Evolutionary conservation across 768 basidiomycete genomes (phyloP), one percentile per base, ranked within the genome.

Genomic region (Holtermannia corniformis): DNA sequence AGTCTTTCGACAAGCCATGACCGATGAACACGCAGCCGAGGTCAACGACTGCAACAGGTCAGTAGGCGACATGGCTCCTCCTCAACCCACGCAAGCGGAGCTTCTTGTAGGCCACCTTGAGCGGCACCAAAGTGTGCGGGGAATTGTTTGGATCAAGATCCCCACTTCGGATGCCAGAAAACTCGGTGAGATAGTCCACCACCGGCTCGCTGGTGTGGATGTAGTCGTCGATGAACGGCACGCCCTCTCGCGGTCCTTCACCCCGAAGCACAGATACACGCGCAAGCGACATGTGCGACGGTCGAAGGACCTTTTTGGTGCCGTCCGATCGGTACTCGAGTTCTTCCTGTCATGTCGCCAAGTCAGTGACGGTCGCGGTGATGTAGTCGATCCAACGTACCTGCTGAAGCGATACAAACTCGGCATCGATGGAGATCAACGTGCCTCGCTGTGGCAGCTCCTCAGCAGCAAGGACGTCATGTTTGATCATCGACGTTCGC

Each of bases 81-180:
- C n/a, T n/a, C n/a, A 1, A 61, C 67, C 59, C 46, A 68, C 67
- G 77, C 19, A 92, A 73, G 1, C 95, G 82, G 12, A 99, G 76
- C 69, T 99, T 99, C 78, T 97, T 97, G 76, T 97, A 99, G 1
- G 91, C 95, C n/a, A 93, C 80, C 65, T 99, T 99, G 53, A 96
- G 75, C 0, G 95, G 93, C 1, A 93, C 95, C 44, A 97, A 76
- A 0, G 92, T 95, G 68, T 95, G 81, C 4, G 79, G 80, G 1
- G 92, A 92, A 37, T 81, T 74, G 51, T 79, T 76, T 7, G 87
- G 87, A 66, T 97, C 90, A 47, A 99, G 77, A 68, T 99, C 95
- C 10, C 95, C 64, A 92, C 93, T 86, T 76, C 83, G 82, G 47
- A 97, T 93, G 1, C 95, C 95, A 10, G 93, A 97, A 66, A 83